Evolutionary conservation across 345 rosid species (phyloP), one percentile per base, ranked within the genome.

Genomic region (Citrus hindsii): DNA sequence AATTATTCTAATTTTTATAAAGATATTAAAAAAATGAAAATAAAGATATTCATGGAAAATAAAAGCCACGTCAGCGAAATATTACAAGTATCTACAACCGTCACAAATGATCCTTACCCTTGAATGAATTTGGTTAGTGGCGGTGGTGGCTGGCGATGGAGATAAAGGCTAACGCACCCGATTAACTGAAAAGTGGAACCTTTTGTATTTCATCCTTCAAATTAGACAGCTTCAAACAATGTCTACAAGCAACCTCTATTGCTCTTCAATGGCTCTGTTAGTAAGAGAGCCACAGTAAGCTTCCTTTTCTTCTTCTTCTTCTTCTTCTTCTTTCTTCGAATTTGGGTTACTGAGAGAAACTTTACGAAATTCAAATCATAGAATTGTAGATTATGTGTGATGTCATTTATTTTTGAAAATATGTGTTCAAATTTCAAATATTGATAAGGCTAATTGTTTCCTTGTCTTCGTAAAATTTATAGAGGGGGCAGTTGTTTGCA

Each of bases 401-500:
- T 13, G 16, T 46, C 18, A 46, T 46, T 46, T 46, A 12, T 46
- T 46, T 46, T 13, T 1, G 51, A 46, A 46, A 46, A 46, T 46
- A 46, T 46, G 51, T 10, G 51, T 3, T 46, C 51, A 46, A 46
- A 46, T 13, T 46, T 46, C 51, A 12, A 12, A 46, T 46, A 46
- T 46, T 46, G 51, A 46, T 46, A 13, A 4, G 51, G 51, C 51
- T 46, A 46, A 13, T 46, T 13, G 51, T 46, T 46, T 37, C n/a
- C 14, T n/a, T 6, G 2, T 67, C 24, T 25, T 51, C 48, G 30
- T 80, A 16, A 46, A 53, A 56, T 76, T 14, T 79, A 10, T 58
- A 66, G 86, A 81, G 67, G 79, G 32, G 69, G 46, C 55, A 71
- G 63, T 35, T 76, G 85, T 74, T 69, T 53, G 77, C 83, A 64